Base-by-base conservation (phyloP, 148 eudicot genomes). In the Talinum fruticosum region DNA sequence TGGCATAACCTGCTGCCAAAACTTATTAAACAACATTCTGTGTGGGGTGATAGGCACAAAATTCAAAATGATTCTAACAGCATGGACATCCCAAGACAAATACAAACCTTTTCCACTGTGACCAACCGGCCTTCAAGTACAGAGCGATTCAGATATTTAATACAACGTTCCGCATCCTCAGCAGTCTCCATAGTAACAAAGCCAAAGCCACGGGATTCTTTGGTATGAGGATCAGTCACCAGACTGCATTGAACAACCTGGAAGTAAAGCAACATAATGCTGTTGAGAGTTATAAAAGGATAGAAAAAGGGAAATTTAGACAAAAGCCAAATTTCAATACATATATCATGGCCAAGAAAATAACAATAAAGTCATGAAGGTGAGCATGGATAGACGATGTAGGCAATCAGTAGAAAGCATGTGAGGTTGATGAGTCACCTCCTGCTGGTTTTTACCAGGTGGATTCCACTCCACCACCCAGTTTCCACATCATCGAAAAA, bases 61-160 rank as follows among this genome's bases (percentile, higher is more conserved):
- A 13, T 29, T 71, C 24, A 54, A 66, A 66, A 45, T 53, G 30
- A 75, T 32, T 51, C 53, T 70, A n/a, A n/a, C 38, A 5, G 45
- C 62, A 29, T 32, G 59, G 75, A 10, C n/a, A 33, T 49, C 24
- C n/a, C 47, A 4, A 72, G 37, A 61, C 38, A 28, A 72, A 69
- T 33, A 75, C 53, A 61, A 87, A 90, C 94, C 94, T 84, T 88
- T 75, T 90, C 90, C 71, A 88, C 89, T 7, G 97, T 87, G 74
- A 92, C 80, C 73, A 88, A 80, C 79, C 97, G 90, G 32, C 93
- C 97, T 85, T 92, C 93, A 45, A 92, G 92, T 73, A 90, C 93
- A 49, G 97, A 66, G 41, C 88, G 97, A 77, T 92, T 83, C 34
- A 92, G 89, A 82, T 88, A 76, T 84, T 92, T 90, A 51, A 90